Percentiles rank a stretch among this genome's conserved stretches.
Conservation (phyloP, 768 basidiomycete genomes). For the Pulveroboletus sp. region DNA sequence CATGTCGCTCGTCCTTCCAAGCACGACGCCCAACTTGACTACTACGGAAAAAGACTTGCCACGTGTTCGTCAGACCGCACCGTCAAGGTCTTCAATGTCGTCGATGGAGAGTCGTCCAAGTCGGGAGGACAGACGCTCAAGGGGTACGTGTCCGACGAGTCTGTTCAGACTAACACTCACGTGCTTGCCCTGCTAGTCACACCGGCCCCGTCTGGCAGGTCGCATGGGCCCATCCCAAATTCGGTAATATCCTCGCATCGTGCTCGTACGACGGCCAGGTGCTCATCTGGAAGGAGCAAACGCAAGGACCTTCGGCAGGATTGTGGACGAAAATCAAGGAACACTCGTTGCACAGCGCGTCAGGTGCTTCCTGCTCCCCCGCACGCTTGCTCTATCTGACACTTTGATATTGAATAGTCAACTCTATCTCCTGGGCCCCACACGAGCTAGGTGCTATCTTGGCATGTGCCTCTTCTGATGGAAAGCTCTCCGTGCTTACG, state of each 20-base stretch:
- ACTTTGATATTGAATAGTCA: slow-evolving; percentile 50
- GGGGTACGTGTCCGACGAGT: slow-evolving; percentile 47
- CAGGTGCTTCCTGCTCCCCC: slow-evolving; percentile 51
- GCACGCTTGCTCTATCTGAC: neutral
- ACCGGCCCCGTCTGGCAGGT: slow-evolving; percentile 98
- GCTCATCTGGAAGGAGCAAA: slow-evolving; percentile 95
- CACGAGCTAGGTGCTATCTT: slow-evolving; percentile 96
- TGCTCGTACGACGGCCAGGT: slow-evolving; percentile 98
- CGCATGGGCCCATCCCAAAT: slow-evolving; percentile 97
- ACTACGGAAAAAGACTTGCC: slow-evolving; percentile 94
- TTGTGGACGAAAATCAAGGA: slow-evolving; percentile 95
- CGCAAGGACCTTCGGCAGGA: slow-evolving; percentile 43
- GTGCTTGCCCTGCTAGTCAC: slow-evolving; percentile 51
- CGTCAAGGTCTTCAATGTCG: slow-evolving; percentile 91
- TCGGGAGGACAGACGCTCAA: slow-evolving; percentile 69
- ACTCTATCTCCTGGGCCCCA: slow-evolving; percentile 98
- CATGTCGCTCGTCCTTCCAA: slow-evolving; percentile 27
- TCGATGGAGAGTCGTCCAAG: slow-evolving; percentile 77
- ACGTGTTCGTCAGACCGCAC: slow-evolving; percentile 96
- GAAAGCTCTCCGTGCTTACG: slow-evolving; percentile 91
- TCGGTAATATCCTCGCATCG: slow-evolving; percentile 93
- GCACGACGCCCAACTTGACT: slow-evolving; percentile 98
- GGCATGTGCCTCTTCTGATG: slow-evolving; percentile 95
- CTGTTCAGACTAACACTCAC: neutral
- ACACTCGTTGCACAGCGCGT: slow-evolving; percentile 89